These are phyloP conservation scores for Trichoderma reesei DNA, from an alignment of 495 filamentous ascomycete genomes.

Conservation along the genomic window DNA sequence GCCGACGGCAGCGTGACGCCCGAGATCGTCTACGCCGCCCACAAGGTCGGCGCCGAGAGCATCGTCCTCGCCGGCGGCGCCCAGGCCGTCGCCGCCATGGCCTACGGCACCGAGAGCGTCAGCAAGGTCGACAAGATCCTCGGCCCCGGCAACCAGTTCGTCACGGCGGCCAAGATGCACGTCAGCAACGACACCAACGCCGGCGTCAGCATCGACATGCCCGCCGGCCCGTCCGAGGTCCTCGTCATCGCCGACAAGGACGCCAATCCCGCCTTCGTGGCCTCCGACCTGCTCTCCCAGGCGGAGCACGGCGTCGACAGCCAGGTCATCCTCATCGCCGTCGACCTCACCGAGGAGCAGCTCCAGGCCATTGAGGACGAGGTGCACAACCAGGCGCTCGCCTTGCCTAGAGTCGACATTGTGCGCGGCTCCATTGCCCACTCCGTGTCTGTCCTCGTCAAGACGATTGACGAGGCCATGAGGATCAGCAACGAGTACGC, in stretches of 20 bases:
- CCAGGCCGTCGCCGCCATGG: conserved; percentile 87
- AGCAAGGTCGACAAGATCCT: conserved; percentile 98
- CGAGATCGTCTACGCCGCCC: conserved; percentile 95
- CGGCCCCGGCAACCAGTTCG: conserved; percentile 95
- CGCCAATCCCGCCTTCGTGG: conserved; percentile 90
- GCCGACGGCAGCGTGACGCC: conserved; percentile 84
- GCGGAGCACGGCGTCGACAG: conserved; percentile 94
- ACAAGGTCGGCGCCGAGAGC: conserved; percentile 90
- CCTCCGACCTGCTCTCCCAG: conserved; percentile 86
- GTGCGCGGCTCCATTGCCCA: conserved; percentile 85
- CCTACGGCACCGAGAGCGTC: conserved; percentile 73
- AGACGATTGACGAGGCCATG: conserved; percentile 75
- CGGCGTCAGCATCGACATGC: conserved; percentile 95
- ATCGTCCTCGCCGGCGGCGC: conserved; percentile 94
- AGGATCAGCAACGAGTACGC: conserved; percentile 83
- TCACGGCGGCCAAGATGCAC: conserved; percentile 96
- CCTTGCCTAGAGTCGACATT: conserved; percentile 82
- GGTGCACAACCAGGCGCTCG: conserved; percentile 79
- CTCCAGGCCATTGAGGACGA: conserved; percentile 80
- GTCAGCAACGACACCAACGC: conserved; percentile 94
- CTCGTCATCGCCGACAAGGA: conserved; percentile 87
- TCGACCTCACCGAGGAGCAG: conserved; percentile 62
- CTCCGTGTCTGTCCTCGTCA: conserved; percentile 79
- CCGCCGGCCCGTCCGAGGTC: conserved; percentile 91
- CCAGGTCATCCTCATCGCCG: conserved; percentile 85